phyloP scores from a whole-genome alignment of 2,329 filamentous ascomycete genomes.

The Fusarium piperis region DNA sequence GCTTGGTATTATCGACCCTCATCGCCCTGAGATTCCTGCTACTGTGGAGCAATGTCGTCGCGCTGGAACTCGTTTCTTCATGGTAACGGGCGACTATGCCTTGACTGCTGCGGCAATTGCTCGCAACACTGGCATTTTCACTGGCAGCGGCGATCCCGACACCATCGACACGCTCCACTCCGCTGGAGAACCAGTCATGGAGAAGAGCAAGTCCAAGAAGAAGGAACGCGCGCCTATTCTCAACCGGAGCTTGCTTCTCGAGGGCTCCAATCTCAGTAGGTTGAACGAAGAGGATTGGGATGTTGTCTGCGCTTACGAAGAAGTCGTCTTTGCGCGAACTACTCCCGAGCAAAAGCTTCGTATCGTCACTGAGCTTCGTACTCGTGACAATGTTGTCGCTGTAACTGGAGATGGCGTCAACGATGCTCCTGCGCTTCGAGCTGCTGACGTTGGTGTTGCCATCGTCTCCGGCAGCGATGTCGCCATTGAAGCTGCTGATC shows the following conservation, averaged over 20 bases:
- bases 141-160: slow-evolving; percentile 56
- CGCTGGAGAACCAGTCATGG: slow-evolving; percentile 4
- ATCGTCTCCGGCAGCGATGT: slow-evolving; percentile 73
- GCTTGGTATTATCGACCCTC: slow-evolving; percentile 60
- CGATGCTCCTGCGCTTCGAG: slow-evolving; percentile 72
- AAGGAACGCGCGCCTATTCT: slow-evolving; percentile 17
- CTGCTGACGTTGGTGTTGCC: slow-evolving; percentile 75
- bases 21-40: slow-evolving; percentile 54
- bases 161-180: slow-evolving; percentile 40
- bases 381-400: slow-evolving; percentile 67
- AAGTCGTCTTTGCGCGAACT: slow-evolving; percentile 74
- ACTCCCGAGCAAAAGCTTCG: slow-evolving; percentile 76
- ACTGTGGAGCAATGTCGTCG: slow-evolving; percentile 55
- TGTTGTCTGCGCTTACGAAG: slow-evolving; percentile 59
- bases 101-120: slow-evolving; percentile 73
- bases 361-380: slow-evolving; percentile 75
- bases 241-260: slow-evolving; percentile 46
- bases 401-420: slow-evolving; percentile 81
- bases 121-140: slow-evolving; percentile 71
- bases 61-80: slow-evolving; percentile 57
- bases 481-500: slow-evolving; percentile 70
- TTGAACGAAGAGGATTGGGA: slow-evolving; percentile 61
- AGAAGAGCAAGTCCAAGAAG: slow-evolving; percentile 17
- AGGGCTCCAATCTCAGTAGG: slow-evolving; percentile 68
- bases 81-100: slow-evolving; percentile 60